Evolutionary conservation across 805 yeast genomes (phyloP), one percentile per base, ranked within the genome.

Genomic region (Sporopachydermia quercuum): DNA sequence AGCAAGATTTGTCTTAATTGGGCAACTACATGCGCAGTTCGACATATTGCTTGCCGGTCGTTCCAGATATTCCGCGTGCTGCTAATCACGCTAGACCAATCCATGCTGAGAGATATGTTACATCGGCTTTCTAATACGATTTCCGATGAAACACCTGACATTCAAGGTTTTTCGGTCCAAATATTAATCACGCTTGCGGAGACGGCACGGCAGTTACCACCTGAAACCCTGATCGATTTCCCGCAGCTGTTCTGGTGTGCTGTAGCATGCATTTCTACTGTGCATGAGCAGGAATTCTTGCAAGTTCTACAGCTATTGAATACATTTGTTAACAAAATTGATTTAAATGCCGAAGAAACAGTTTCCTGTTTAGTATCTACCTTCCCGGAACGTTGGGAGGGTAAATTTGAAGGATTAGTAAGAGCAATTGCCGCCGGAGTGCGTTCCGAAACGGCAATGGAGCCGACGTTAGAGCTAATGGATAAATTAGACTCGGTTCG

Each of bases 11-110:
- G 97, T 0, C 63, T 93, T 27, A 67, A 70, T 18, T 91, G 98
- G 98, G 96, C 98, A 0, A 91, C 98, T 0, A 78, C 95, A 1
- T 91, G 97, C 61, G 93, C 96, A 2, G 97, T 89, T 2, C 70
- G 96, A 51, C 99, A 93, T 54, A 73, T 91, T 48, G 98, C 99
- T 0, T 91, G 98, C 48, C 70, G 98, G 17, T 87, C 97, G 0
- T 89, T 93, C 58, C 98, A 91, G 54, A 69, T 87, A 0, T 91
- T 87, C 61, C 66, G 99, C 36, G 81, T 93, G 3, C 57, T 91
- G 42, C 61, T 86, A n/a, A 71, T 83, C 5, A 76, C 78, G 48
- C 61, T 89, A 44, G 96, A 91, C 52, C 87, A 79, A 51, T 66
- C 71, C 6, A 89, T 91, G 96, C 62, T 93, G 36, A 74, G 84